These are phyloP conservation scores for Colletotrichum incanum DNA, from an alignment of 2,329 filamentous ascomycete genomes.

Conservation along the genomic window DNA sequence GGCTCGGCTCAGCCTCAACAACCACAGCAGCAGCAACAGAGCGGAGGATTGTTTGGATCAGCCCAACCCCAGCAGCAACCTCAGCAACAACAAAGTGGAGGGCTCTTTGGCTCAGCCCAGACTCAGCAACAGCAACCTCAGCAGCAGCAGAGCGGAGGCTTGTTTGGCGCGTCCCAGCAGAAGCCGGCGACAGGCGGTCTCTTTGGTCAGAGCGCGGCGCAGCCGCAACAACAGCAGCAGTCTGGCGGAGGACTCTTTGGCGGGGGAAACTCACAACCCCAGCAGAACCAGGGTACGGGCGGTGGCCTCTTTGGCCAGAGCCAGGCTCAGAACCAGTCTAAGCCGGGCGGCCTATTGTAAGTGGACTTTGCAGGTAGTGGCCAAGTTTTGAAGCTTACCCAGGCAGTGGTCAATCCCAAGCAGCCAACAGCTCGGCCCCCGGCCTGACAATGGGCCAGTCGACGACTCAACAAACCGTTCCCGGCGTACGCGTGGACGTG, in stretches of 20 bases:
- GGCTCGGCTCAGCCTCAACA: constrained; percentile 23
- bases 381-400: constrained; percentile 2
- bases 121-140: constrained; percentile 29
- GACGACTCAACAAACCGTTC: constrained; percentile 70
- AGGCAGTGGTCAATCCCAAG: constrained; percentile 35
- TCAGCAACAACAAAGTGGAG: constrained; percentile 50
- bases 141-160: constrained; percentile 41
- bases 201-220: constrained; percentile 54
- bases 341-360: constrained; percentile 50
- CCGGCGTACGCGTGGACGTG: constrained; percentile 84
- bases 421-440: constrained; percentile 46
- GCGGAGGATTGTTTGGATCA: constrained; percentile 39
- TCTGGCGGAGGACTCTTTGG: constrained; percentile 52
- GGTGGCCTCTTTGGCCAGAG: constrained; percentile 54
- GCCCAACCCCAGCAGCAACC: constrained; percentile 45
- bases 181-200: constrained; percentile 46
- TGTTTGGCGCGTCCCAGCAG: constrained; percentile 34
- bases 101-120: constrained; percentile 55
- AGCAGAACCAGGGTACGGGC: constrained; percentile 32
- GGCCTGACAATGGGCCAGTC: constrained; percentile 66
- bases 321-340: constrained; percentile 48
- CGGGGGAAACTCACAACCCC: constrained; percentile 43
- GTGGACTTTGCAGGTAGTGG: constrained; percentile 27
- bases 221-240: constrained; percentile 37
- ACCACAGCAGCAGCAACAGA: constrained; percentile 44